A percentile compares a stretch with the other conserved stretches of the same genome.
These are phyloP conservation scores for Macrophomina pseudophaseolina DNA, from an alignment of 2,329 filamentous ascomycete species.

Conservation along the genomic window DNA sequence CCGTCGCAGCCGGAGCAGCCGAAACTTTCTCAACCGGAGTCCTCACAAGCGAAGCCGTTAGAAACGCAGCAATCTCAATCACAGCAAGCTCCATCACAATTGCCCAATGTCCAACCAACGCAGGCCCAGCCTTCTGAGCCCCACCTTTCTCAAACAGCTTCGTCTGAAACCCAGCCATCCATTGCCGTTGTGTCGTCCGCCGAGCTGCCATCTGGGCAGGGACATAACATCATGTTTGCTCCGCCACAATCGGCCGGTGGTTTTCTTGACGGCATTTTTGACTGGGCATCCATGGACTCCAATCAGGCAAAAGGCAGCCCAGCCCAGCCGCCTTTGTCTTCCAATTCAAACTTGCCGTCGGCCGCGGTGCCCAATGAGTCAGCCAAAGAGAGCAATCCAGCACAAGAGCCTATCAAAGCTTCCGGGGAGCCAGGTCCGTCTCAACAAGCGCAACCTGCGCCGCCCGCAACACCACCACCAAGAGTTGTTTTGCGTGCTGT, in stretches of 20 bases:
- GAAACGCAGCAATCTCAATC: conserved; percentile 26
- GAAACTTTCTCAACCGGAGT: not conserved
- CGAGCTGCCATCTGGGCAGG: conserved; percentile 15
- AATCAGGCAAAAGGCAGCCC: conserved; percentile 14
- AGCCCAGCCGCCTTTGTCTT: conserved; percentile 19
- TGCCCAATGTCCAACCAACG: conserved; percentile 3
- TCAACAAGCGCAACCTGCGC: conserved; percentile 36
- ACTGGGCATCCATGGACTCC: conserved; percentile 36
- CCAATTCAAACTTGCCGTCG: conserved; percentile 32
- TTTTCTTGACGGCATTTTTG: conserved; percentile 46
- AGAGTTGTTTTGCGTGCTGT: conserved; percentile 57
- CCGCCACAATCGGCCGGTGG: conserved; percentile 37
- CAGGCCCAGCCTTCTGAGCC: not conserved
- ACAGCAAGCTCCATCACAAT: conserved; percentile 1
- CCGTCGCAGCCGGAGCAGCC: conserved; percentile 26
- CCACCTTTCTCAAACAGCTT: conserved; percentile 9
- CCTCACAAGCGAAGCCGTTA: not conserved
- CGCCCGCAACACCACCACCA: conserved; percentile 38
- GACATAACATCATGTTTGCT: conserved; percentile 39
- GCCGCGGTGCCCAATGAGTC: conserved; percentile 46
- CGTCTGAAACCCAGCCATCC: conserved; percentile 10
- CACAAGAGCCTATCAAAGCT: conserved; percentile 43
- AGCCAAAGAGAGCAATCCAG: conserved; percentile 58
- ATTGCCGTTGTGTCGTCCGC: not conserved
- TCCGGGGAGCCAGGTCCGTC: not conserved